A percentile compares a stretch with the other conserved stretches of the same genome.
phyloP scores from a whole-genome alignment of 2,329 filamentous ascomycete genomes.

The Hymenoscyphus fraxineus region DNA sequence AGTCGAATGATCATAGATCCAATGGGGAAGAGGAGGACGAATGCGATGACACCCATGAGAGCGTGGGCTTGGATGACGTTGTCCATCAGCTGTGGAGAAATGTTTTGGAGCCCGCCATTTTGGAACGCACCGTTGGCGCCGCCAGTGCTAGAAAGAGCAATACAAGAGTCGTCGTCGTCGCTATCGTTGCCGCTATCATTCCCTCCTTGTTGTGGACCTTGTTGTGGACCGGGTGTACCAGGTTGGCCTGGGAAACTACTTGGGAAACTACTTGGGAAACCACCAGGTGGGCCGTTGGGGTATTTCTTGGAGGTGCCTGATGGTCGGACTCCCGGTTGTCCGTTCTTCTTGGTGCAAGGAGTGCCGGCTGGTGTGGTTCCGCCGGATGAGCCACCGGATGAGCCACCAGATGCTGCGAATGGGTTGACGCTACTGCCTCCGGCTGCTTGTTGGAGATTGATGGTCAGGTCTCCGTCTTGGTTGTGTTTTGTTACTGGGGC shows the following conservation, averaged over 20 bases:
- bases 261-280: background rate
- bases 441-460: constrained; percentile 46
- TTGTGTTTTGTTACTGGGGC: constrained; percentile 45
- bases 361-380: background rate
- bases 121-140: background rate
- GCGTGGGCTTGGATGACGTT: constrained; percentile 44
- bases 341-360: background rate
- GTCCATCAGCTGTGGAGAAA: background rate
- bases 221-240: background rate
- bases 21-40: constrained; percentile 55
- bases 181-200: background rate
- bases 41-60: constrained; percentile 55
- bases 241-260: background rate
- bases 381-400: background rate
- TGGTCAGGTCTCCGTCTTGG: constrained; percentile 39
- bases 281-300: background rate
- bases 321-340: too few species aligned
- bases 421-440: constrained; percentile 40
- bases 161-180: background rate
- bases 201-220: background rate
- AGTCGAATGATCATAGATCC: constrained; percentile 60
- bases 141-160: too few species aligned
- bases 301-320: too few species aligned
- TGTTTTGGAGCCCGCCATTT: background rate
- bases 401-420: constrained; percentile 17